Evolutionary conservation across 2,329 filamentous ascomycete species (phyloP), one percentile per base, ranked within the genome.

Genomic region (Fusarium proliferatum): DNA sequence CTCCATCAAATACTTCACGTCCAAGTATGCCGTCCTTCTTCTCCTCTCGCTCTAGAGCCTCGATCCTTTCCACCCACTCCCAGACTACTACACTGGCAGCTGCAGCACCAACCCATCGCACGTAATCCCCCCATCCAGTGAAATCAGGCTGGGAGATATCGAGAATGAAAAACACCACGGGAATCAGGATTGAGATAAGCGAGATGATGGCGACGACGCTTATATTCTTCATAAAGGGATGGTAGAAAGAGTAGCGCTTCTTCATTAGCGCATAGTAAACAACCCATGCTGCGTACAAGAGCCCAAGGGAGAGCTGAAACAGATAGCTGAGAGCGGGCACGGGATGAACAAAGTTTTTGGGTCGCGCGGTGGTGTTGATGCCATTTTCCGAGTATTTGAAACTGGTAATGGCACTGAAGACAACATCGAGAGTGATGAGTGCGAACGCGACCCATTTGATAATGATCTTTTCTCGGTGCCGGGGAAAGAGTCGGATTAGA

Each of bases 381-480:
- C 88, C 86, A 36, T 84, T 86, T 28, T 83, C 82, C 6, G 83
- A 82, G 76, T 88, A 90, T 59, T 86, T 80, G 79, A 98, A 98
- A 78, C 93, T 96, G 85, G 98, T 97, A 66, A 98, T 88, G 53
- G 93, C 94, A 79, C 93, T 95, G 82, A 99, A 99, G 16, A 95
- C 90, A 48, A 96, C 92, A 80, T 98, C 96, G 67, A 98, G 88
- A 1, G 94, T 90, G 78, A 99, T 98, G 64, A 99, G 89, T 6
- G 93, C 95, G 80, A 98, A 98, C 3, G 96, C 96, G 21, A 96
- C 94, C 96, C 96, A 99, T 84, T 98, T 98, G 84, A 99, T 99
- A 75, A 98, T 94, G 59, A 98, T 92, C 84, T 98, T 98, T 84
- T 99, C 96, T 79, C 97, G 94, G 79, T 98, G 96, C 39, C 96